Base-by-base conservation (phyloP, 73 alveolate species). In the Paramecium bursaria region DNA sequence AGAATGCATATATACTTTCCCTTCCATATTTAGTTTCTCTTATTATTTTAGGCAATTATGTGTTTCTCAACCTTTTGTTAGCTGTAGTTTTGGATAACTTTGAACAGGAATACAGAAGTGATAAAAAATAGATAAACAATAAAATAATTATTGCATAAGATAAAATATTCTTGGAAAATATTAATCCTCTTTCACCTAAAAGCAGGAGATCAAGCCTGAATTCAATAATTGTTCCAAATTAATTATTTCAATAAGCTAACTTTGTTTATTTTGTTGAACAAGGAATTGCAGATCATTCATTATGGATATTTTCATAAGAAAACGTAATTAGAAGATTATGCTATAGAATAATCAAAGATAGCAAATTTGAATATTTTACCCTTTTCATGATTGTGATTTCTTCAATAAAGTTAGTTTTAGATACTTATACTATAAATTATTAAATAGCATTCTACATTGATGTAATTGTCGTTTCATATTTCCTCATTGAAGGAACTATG, bases 21-120 rank as follows among this genome's bases (percentile, higher is more conserved):
- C 46, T 87, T 15, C 27, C 92, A 33, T 95, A 93, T 67, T 91
- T 92, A 54, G 77, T 94, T 22, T 82, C 89, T 19, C 93, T 98
- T 98, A 93, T 96, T 39, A 53, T 93, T 48, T 76, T 94, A 21
- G 99, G 99, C 31, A 94, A 95, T 74, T 94, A 88, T 74, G 93
- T 94, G 19, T 77, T 95, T 30, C 87, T 95, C 51, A 95, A 95
- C 80, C 87, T 95, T 51, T 94, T 95, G 75, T 54, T 93, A 22
- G 96, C 98, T 31, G 91, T 95, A 17, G 61, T 95, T 15, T 87
- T 95, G 15, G 89, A 73, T 14, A 73, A 61, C 35, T 79, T 79
- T 22, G 76, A 79, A 44, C 21, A 61, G 11, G 77, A 79, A 39
- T 79, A 53, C 54, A 49, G 76, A 17, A 79, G 60, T 22, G 89